phyloP scores from a whole-genome alignment of 495 filamentous ascomycete genomes.

The Darksidea phi region DNA sequence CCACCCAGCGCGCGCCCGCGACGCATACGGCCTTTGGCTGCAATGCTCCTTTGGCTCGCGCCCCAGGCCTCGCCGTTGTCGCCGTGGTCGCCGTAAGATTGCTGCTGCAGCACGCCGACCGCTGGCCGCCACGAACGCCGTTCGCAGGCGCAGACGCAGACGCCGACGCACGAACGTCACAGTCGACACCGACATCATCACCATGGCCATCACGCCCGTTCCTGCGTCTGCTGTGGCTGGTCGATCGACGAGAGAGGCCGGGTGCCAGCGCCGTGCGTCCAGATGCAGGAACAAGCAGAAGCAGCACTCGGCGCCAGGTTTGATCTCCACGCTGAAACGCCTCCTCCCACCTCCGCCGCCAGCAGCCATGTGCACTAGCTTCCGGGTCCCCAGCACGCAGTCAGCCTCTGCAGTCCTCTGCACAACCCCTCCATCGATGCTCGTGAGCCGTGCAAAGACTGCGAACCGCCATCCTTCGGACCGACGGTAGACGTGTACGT shows the following conservation, averaged over 20 bases:
- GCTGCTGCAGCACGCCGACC: background rate
- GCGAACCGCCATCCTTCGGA: background rate
- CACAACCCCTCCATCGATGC: too few relatives aligned
- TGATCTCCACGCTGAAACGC: conserved; percentile 34
- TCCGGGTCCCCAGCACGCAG: conserved; percentile 18
- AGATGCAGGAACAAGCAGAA: conserved; percentile 35
- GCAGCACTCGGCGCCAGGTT: conserved; percentile 28
- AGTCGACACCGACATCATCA: conserved; percentile 7
- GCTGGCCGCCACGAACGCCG: background rate
- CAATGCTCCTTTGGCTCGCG: background rate
- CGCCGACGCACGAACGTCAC: conserved; percentile 19
- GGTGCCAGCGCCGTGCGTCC: conserved; percentile 23
- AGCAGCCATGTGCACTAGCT: background rate
- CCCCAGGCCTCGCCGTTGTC: background rate
- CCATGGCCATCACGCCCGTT: conserved; percentile 1
- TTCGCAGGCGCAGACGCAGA: background rate
- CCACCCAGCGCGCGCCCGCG: background rate
- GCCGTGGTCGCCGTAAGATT: background rate
- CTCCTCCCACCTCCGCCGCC: conserved; percentile 5
- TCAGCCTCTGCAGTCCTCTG: conserved; percentile 8
- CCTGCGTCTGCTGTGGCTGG: conserved; percentile 31
- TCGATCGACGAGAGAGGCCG: conserved; percentile 14
- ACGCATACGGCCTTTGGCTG: background rate
- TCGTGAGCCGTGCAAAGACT: conserved; percentile 3
- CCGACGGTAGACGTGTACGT: background rate